phyloP scores from a whole-genome alignment of 2,329 filamentous ascomycete species.

The Aspergillus brasiliensis region DNA sequence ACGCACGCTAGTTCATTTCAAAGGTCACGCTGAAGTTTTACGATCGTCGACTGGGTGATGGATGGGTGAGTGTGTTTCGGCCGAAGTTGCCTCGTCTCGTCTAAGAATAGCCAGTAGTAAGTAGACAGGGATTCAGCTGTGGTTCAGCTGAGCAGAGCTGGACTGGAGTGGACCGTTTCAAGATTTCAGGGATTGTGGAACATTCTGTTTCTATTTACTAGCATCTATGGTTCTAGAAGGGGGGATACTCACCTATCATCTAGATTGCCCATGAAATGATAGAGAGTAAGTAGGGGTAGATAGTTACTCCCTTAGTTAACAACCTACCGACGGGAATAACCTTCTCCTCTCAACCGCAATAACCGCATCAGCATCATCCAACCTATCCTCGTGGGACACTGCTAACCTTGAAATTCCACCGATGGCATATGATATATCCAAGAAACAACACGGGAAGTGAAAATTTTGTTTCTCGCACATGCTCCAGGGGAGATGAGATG shows the following conservation, averaged over 20 bases:
- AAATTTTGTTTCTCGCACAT: not conserved
- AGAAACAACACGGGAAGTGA: not conserved
- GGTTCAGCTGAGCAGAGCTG: not conserved
- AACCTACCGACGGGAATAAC: no score
- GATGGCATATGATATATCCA: not conserved
- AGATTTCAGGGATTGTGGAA: not conserved
- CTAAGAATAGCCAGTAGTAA: not conserved
- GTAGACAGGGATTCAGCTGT: not conserved
- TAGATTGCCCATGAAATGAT: not conserved
- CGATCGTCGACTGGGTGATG: not conserved
- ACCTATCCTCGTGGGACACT: not conserved
- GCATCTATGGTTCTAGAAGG: not conserved
- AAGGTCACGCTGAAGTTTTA: not conserved
- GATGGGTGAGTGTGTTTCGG: not conserved
- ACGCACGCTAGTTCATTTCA: not conserved
- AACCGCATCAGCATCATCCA: not conserved
- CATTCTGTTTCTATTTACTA: not conserved
- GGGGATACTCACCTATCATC: not conserved
- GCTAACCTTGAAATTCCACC: not conserved
- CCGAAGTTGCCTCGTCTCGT: not conserved
- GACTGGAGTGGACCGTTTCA: not conserved
- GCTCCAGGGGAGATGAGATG: not conserved
- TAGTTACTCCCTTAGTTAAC: not conserved
- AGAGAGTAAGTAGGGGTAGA: not conserved
- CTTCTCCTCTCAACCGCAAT: not conserved